Conservation (phyloP, 441 rosid species). For the Populus hybrid region DNA sequence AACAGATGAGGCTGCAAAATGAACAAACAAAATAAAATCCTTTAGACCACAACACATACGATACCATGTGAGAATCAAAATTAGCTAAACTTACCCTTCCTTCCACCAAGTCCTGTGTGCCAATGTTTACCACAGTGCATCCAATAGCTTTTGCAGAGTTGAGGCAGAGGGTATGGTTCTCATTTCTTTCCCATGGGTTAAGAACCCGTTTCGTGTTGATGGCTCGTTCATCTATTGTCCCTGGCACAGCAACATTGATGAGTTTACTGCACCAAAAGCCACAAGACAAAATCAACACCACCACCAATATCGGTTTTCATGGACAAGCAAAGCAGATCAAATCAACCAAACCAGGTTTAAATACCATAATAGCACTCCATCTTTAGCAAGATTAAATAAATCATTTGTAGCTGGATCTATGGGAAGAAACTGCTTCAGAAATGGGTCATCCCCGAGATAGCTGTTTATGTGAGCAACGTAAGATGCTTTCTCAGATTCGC, state of each 20-base stretch:
- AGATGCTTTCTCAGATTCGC: constrained; percentile 82
- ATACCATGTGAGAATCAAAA: constrained; percentile 15
- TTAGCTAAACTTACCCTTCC: constrained; percentile 73
- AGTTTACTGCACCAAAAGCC: constrained; percentile 57
- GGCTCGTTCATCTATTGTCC: constrained; percentile 82
- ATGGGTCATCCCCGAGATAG: constrained; percentile 88
- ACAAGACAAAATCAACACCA: constrained; percentile 18
- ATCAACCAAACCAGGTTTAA: constrained; percentile 15
- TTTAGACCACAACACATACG: constrained; percentile 4
- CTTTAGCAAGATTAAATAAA: constrained; percentile 80
- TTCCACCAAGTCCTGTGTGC: constrained; percentile 91
- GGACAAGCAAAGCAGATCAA: neutral
- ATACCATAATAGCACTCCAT: constrained; percentile 98
- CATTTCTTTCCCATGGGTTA: constrained; percentile 88
- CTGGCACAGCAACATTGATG: constrained; percentile 82
- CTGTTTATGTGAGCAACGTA: constrained; percentile 88
- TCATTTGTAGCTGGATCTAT: constrained; percentile 73
- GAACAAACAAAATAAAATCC: constrained; percentile 10
- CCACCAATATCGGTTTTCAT: neutral
- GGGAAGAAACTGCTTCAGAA: constrained; percentile 83
- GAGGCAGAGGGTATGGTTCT: constrained; percentile 82
- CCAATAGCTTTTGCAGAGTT: constrained; percentile 93
- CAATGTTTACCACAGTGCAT: constrained; percentile 84
- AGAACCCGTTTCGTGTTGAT: constrained; percentile 68
- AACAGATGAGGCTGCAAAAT: constrained; percentile 80